Evolutionary conservation across 768 basidiomycete genomes (phyloP), one percentile per base, ranked within the genome.

Genomic region (Favolaschia claudopus): DNA sequence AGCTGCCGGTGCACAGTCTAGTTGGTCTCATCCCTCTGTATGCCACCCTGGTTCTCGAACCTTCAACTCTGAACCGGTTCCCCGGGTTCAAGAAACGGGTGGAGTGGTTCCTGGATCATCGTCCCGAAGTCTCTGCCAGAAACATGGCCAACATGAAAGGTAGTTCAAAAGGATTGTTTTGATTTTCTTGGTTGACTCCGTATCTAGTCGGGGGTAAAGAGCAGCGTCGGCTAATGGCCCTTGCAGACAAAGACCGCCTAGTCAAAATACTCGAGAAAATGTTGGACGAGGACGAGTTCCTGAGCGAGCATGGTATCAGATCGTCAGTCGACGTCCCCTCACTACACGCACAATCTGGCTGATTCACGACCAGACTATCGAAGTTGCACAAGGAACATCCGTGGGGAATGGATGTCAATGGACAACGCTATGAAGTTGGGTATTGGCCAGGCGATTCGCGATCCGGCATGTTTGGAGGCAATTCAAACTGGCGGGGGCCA

Each of bases 391-490:
- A 95, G 74, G 89, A 95, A 12, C 82, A 91, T 57, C 97, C 97
- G 4, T 99, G 93, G 92, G 91, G 90, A 7, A 97, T 98, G 85
- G 80, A 93, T 60, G 96, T 97, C 44, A 87, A 97, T 60, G 96
- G 95, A 15, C 86, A 98, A 66, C 84, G 89, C 37, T 93, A 97
- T 70, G 92, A 95, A 69, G 93, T 99, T 28, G 85, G 86, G 31
- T 99, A 99, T 75, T 99, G 97, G 97, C 96, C 97, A 1, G 97
- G 96, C 9, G 97, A 99, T 72, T 98, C 96, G 2, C 86, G 85
- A 66, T 95, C 93, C 12, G 96, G 95, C 43, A 99, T 99, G 96
- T 96, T 97, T 74, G 95, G 95, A 49, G 94, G 93, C n/a, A 96
- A 95, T 70, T 95, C 93, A n/a, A 96, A 95, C 65, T 96, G 94